Conservation (phyloP, 2,329 filamentous ascomycete species). For the Lithohypha guttulata region DNA sequence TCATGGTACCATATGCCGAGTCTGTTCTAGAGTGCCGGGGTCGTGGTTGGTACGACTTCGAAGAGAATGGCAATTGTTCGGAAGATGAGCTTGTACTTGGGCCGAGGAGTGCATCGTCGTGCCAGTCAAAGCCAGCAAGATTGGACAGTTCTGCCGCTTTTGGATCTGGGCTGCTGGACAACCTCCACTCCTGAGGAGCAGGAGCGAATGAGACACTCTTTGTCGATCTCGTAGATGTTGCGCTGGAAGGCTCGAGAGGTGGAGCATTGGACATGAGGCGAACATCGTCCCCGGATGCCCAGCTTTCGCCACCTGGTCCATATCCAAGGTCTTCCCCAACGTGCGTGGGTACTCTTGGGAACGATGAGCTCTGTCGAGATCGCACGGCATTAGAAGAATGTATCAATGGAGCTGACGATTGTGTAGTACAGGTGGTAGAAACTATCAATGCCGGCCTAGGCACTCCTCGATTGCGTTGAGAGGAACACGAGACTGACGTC, state of each 20-base stretch:
- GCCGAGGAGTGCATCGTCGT: background rate
- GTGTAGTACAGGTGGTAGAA: too few species aligned
- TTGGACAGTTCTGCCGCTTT: background rate
- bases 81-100: too few species aligned
- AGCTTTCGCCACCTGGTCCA: background rate
- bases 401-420: too few species aligned
- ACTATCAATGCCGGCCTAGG: background rate
- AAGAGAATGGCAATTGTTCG: background rate
- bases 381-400: too few species aligned
- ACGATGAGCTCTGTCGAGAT: background rate
- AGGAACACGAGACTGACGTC: background rate
- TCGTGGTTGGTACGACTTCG: background rate
- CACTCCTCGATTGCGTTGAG: background rate
- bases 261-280: background rate
- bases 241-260: background rate
- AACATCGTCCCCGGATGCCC: conserved; percentile 3
- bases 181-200: background rate
- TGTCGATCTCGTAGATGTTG: conserved; percentile 3
- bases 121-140: conserved; percentile 2
- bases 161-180: background rate
- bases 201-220: conserved; percentile 7
- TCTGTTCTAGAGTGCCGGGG: background rate
- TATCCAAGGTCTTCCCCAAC: conserved; percentile 1
- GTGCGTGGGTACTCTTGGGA: background rate
- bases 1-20: conserved; percentile 5